Evolutionary conservation across 2,329 filamentous ascomycete species (phyloP).

Genomic region (Fusarium sp.): DNA sequence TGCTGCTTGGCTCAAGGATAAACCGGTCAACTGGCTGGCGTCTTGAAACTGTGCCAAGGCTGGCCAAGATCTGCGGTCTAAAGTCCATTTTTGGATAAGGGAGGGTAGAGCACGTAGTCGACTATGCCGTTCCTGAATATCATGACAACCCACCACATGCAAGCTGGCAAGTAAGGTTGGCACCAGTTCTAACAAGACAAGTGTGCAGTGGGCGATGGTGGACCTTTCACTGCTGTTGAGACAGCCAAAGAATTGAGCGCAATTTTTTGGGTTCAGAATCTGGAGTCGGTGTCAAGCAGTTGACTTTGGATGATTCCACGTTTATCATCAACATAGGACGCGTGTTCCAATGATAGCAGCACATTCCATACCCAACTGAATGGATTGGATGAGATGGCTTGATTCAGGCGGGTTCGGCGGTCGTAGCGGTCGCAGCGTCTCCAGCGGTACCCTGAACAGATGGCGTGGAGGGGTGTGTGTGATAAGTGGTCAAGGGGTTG

Average conservation of each 20-base stretch:
- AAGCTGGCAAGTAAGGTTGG: conserved; percentile 13
- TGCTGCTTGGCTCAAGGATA: not conserved
- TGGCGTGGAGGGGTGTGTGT: conserved; percentile 23
- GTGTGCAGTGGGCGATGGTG: conserved; percentile 7
- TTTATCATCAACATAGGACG: conserved; percentile 34
- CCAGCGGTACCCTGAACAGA: conserved; percentile 27
- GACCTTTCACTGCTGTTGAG: not conserved
- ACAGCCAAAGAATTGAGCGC: not conserved
- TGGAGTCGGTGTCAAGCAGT: conserved; percentile 1
- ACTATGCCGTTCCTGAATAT: conserved; percentile 40
- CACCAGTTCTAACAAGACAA: not conserved
- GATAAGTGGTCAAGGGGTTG: conserved; percentile 18
- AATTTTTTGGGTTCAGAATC: not conserved
- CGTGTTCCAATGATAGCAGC: conserved; percentile 45
- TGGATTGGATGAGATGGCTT: conserved; percentile 49
- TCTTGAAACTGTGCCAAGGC: conserved; percentile 12
- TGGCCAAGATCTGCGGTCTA: conserved; percentile 39
- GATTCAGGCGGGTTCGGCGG: conserved; percentile 43
- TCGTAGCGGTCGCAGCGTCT: conserved; percentile 44
- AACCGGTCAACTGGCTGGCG: conserved; percentile 30
- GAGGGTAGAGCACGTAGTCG: conserved; percentile 21
- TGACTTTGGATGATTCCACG: conserved; percentile 10
- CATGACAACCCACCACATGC: conserved; percentile 23
- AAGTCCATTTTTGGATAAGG: conserved; percentile 31
- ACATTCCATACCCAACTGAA: conserved; percentile 47